Conservation (phyloP, 2,329 filamentous ascomycete genomes). For the Zopfia rhizophila region DNA sequence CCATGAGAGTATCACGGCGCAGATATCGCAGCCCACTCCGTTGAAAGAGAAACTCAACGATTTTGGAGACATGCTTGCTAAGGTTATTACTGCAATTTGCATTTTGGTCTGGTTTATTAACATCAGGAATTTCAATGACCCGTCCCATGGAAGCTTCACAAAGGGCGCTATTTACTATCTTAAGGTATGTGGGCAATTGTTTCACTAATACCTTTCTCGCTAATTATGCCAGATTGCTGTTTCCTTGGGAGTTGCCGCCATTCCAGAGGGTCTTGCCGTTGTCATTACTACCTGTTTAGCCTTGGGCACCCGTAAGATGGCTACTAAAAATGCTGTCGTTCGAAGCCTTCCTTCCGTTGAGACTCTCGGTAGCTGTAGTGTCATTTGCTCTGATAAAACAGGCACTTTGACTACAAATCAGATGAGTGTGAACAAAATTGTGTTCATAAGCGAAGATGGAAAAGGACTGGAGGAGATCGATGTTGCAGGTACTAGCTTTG, state of each 20-base stretch:
- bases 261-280: slow-evolving; percentile 95
- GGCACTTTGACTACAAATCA: slow-evolving; percentile 98
- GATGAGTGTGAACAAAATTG: slow-evolving; percentile 96
- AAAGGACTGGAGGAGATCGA: slow-evolving; percentile 83
- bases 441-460: slow-evolving; percentile 80
- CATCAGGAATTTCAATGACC: slow-evolving; percentile 95
- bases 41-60: slow-evolving; percentile 99
- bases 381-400: slow-evolving; percentile 99
- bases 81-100: slow-evolving; percentile 98
- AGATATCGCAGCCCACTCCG: slow-evolving; percentile 97
- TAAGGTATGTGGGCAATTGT: slow-evolving; percentile 61
- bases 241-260: slow-evolving; percentile 95
- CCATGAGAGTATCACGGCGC: slow-evolving; percentile 96
- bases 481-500: slow-evolving; percentile 92
- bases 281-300: slow-evolving; percentile 99
- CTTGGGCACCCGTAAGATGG: slow-evolving; percentile 97
- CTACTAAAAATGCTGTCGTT: slow-evolving; percentile 96
- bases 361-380: slow-evolving; percentile 97
- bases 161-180: slow-evolving; percentile 99
- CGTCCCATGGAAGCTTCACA: slow-evolving; percentile 89
- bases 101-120: slow-evolving; percentile 98
- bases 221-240: slow-evolving; percentile 76
- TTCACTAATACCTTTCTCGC: slow-evolving; percentile 1
- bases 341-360: slow-evolving; percentile 96
- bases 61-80: slow-evolving; percentile 94